Evolutionary conservation across 345 rosid species (phyloP).

Genomic region (Adansonia digitata): DNA sequence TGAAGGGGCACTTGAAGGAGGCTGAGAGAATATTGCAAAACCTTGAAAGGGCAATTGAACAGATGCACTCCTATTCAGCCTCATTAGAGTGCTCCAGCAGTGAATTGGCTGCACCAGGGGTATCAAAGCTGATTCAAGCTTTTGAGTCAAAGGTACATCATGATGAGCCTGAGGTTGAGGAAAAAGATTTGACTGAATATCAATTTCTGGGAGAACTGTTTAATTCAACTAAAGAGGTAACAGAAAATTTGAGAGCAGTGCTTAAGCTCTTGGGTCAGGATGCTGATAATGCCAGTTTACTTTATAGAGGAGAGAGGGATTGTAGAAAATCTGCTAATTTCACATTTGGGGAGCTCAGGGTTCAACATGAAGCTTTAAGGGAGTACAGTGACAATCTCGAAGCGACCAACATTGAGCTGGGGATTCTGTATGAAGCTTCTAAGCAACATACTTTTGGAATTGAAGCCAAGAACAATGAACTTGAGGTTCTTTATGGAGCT

Average conservation of each 20-base stretch:
- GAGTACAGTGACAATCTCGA: slow-evolving; percentile 44
- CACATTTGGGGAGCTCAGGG: slow-evolving; percentile 38
- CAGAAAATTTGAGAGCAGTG: slow-evolving; percentile 46
- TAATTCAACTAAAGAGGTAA: slow-evolving; percentile 39
- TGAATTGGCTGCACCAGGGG: slow-evolving; percentile 42
- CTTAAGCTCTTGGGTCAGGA: slow-evolving; percentile 49
- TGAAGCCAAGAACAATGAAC: slow-evolving; percentile 41
- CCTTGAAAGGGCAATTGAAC: slow-evolving; percentile 58
- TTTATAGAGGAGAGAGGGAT: slow-evolving; percentile 41
- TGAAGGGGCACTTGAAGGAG: slow-evolving; percentile 48
- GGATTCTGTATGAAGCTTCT: slow-evolving; percentile 52
- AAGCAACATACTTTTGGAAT: slow-evolving; percentile 42
- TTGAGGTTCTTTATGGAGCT: slow-evolving; percentile 43
- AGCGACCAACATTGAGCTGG: slow-evolving; percentile 52
- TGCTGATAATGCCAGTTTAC: slow-evolving; percentile 37
- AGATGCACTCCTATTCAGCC: slow-evolving; percentile 32
- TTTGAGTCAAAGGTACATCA: slow-evolving; percentile 62
- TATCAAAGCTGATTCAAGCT: slow-evolving; percentile 72
- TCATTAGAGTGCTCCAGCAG: slow-evolving; percentile 30
- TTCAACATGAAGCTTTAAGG: slow-evolving; percentile 42
- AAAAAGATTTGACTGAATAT: slow-evolving; percentile 25
- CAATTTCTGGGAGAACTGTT: slow-evolving; percentile 38
- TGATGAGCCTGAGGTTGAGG: slow-evolving; percentile 53
- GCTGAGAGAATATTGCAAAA: slow-evolving; percentile 44
- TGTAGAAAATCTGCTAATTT: slow-evolving; percentile 28